phyloP scores from a whole-genome alignment of 2,329 filamentous ascomycete genomes.

The Sporothrix humicola region DNA sequence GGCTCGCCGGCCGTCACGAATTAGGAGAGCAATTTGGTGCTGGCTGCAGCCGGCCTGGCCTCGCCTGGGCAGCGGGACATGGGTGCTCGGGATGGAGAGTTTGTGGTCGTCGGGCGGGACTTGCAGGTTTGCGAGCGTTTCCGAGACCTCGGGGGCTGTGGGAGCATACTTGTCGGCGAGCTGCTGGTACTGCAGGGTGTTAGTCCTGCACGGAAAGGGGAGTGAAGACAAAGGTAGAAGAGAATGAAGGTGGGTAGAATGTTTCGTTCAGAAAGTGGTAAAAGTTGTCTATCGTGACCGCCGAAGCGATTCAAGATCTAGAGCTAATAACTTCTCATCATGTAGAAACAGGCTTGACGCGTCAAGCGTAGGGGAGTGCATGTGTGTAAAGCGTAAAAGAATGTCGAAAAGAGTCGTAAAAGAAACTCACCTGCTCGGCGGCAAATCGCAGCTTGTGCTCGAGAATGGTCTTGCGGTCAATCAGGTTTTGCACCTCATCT shows the following conservation, averaged over 20 bases:
- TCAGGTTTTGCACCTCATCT: conserved; percentile 67
- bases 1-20: conserved; percentile 67
- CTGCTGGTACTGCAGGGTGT: conserved; percentile 60
- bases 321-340: conserved; percentile 70
- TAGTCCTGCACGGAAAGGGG: conserved; percentile 23
- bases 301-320: conserved; percentile 77
- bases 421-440: conserved; percentile 65
- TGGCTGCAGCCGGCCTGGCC: conserved; percentile 52
- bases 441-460: conserved; percentile 71
- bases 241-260: conserved; percentile 13
- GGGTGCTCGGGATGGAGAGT: conserved; percentile 55
- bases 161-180: conserved; percentile 72
- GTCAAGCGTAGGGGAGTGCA: not conserved
- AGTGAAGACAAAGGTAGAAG: not conserved
- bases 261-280: conserved; percentile 51
- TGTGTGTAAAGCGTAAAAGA: not conserved
- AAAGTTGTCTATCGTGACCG: conserved; percentile 66
- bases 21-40: conserved; percentile 66
- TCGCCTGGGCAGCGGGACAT: conserved; percentile 62
- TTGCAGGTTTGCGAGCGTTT: conserved; percentile 70
- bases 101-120: conserved; percentile 60
- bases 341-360: conserved; percentile 39
- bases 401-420: not conserved
- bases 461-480: conserved; percentile 67
- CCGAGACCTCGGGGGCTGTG: conserved; percentile 68